phyloP scores from a whole-genome alignment of 495 filamentous ascomycete species.

The Aspergillus bertholletiae region DNA sequence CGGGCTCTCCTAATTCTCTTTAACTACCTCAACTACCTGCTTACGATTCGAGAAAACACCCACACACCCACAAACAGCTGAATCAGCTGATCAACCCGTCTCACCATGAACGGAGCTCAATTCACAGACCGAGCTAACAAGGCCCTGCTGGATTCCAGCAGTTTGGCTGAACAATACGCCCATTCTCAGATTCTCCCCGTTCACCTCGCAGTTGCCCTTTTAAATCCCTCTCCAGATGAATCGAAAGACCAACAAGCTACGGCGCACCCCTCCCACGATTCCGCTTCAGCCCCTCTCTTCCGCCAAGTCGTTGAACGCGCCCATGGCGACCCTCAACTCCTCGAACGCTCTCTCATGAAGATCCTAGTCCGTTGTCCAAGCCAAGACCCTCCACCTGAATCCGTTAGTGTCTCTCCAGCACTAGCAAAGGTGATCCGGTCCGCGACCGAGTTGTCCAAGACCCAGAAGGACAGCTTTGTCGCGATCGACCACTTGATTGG shows the following conservation, averaged over 20 bases:
- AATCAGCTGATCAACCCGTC: constrained; percentile 1
- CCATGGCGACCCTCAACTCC: constrained; percentile 82
- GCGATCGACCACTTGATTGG: constrained; percentile 92
- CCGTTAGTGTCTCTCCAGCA: constrained; percentile 71
- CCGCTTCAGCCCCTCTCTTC: constrained; percentile 67
- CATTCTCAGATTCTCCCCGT: constrained; percentile 87
- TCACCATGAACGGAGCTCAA: constrained; percentile 50
- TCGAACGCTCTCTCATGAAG: constrained; percentile 90
- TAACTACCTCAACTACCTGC: constrained; percentile 6
- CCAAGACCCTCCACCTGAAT: constrained; percentile 91
- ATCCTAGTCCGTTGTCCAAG: constrained; percentile 82
- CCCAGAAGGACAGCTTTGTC: constrained; percentile 91
- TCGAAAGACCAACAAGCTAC: constrained; percentile 69
- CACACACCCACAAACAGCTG: constrained; percentile 11
- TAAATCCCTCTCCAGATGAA: constrained; percentile 77
- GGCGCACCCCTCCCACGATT: constrained; percentile 54
- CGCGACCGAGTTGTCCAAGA: constrained; percentile 88
- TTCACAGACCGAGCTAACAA: constrained; percentile 91
- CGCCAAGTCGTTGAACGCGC: constrained; percentile 91
- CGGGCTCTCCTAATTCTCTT: too few species aligned
- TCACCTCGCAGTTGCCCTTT: constrained; percentile 82
- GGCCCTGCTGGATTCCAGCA: constrained; percentile 80
- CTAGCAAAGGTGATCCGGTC: constrained; percentile 77
- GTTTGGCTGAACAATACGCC: constrained; percentile 77
- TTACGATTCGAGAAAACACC: constrained; percentile 2